These are phyloP conservation scores for Puccinia coronata DNA, from an alignment of 1,284 basidiomycete genomes.

Conservation along the genomic window DNA sequence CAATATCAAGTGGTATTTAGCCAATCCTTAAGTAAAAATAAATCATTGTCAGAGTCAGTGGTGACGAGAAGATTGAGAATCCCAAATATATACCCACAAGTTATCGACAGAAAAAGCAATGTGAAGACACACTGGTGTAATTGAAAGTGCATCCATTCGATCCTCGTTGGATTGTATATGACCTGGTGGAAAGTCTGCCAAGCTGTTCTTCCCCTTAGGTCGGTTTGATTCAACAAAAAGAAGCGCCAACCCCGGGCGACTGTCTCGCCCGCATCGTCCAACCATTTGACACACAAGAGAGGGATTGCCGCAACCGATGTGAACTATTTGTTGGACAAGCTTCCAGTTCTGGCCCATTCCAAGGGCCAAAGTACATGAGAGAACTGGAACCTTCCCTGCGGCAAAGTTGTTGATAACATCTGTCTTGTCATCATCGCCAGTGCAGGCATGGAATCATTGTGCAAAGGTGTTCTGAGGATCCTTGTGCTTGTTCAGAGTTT, in stretches of 20 bases:
- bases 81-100: neutral
- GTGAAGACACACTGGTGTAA: conserved; percentile 1
- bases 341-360: conserved; percentile 13
- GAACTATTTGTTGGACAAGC: neutral
- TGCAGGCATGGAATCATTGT: neutral
- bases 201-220: conserved; percentile 11
- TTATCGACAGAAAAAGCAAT: neutral
- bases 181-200: neutral
- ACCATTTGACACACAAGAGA: conserved; percentile 7
- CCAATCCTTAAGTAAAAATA: neutral
- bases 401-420: neutral
- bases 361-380: conserved; percentile 11
- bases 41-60: no score
- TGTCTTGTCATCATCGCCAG: neutral
- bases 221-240: conserved; percentile 4
- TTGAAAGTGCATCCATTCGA: conserved; percentile 2
- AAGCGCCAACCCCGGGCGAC: neutral
- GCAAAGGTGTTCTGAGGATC: neutral
- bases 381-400: neutral
- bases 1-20: neutral
- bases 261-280: neutral
- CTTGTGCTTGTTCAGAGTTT: neutral
- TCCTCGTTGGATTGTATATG: neutral
- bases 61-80: no score
- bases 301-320: neutral